Percentiles rank a stretch among this genome's conserved stretches.
Conservation (phyloP, 495 filamentous ascomycete species). For the Niebla homalea region DNA sequence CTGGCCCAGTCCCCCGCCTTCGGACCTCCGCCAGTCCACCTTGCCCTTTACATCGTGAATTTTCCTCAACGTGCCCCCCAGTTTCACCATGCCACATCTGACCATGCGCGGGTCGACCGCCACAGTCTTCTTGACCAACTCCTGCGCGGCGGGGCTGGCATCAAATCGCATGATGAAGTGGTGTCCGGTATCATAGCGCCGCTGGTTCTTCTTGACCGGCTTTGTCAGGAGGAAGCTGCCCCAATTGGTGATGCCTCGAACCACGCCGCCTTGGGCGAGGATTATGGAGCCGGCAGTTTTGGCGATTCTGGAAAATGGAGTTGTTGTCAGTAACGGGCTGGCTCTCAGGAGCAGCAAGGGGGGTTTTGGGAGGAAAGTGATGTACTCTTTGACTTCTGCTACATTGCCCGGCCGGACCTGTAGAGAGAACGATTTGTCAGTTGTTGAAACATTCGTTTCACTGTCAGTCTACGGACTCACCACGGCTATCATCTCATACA, state of each 20-base stretch:
- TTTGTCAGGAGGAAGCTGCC: conserved; percentile 75
- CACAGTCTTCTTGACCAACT: conserved; percentile 57
- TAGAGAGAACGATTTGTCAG: conserved; percentile 2
- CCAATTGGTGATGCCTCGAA: conserved; percentile 91
- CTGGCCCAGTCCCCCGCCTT: background rate
- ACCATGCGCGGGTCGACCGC: conserved; percentile 87
- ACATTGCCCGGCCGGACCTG: conserved; percentile 73
- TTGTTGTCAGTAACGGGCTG: background rate
- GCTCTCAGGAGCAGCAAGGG: background rate
- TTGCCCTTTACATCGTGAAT: conserved; percentile 46
- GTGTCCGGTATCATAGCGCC: conserved; percentile 67
- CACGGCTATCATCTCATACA: conserved; percentile 95
- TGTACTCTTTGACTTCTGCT: conserved; percentile 83
- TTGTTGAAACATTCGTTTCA: conserved; percentile 2
- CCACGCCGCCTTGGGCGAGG: conserved; percentile 73
- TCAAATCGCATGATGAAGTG: conserved; percentile 99
- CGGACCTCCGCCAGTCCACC: conserved; percentile 41
- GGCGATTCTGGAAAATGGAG: conserved; percentile 54
- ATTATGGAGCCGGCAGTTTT: conserved; percentile 71
- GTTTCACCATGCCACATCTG: conserved; percentile 68
- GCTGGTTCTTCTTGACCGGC: conserved; percentile 60
- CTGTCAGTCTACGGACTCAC: conserved; percentile 38
- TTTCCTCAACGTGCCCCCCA: conserved; percentile 66
- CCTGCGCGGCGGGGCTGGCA: conserved; percentile 52
- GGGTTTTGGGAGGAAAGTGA: conserved; percentile 15